A percentile compares a stretch with the other conserved stretches of the same genome.
phyloP scores from a whole-genome alignment of 495 filamentous ascomycete species.

The Recurvomyces mirabilis region DNA sequence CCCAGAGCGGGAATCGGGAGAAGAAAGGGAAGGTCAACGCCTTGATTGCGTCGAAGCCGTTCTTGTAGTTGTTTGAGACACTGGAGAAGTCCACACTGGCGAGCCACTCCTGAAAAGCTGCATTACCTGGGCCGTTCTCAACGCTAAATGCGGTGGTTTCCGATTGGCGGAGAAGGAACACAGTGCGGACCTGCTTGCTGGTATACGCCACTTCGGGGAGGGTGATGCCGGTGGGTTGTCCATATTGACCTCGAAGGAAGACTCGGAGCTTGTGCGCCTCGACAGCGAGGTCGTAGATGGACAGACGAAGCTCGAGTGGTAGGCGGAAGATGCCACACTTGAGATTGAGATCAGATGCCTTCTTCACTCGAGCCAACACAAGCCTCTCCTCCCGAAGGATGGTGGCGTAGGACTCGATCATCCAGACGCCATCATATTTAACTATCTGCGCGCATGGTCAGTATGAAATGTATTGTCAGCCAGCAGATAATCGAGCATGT shows the following conservation, averaged over 20 bases:
- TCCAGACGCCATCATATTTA: no score
- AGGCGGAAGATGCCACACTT: background rate
- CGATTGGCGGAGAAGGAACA: background rate
- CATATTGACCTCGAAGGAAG: background rate
- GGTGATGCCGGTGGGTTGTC: background rate
- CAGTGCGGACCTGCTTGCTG: background rate
- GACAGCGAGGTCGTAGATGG: background rate
- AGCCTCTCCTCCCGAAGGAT: background rate
- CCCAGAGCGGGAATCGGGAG: background rate
- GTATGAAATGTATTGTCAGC: no score
- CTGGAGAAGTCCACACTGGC: background rate
- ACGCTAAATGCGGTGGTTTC: slow-evolving; percentile 2
- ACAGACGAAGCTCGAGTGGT: background rate
- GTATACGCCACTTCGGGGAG: background rate
- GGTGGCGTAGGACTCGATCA: no score
- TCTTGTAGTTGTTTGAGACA: background rate
- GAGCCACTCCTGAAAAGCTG: slow-evolving; percentile 2
- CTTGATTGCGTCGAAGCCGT: slow-evolving; percentile 5
- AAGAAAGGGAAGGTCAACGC: slow-evolving; percentile 2
- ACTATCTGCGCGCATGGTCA: no score
- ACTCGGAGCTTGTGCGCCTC: background rate
- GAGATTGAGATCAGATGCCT: background rate
- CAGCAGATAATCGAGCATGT: no score
- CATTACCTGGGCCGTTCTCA: background rate
- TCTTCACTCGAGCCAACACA: background rate